phyloP scores from a whole-genome alignment of 441 rosid species.

The Adansonia grandidieri region DNA sequence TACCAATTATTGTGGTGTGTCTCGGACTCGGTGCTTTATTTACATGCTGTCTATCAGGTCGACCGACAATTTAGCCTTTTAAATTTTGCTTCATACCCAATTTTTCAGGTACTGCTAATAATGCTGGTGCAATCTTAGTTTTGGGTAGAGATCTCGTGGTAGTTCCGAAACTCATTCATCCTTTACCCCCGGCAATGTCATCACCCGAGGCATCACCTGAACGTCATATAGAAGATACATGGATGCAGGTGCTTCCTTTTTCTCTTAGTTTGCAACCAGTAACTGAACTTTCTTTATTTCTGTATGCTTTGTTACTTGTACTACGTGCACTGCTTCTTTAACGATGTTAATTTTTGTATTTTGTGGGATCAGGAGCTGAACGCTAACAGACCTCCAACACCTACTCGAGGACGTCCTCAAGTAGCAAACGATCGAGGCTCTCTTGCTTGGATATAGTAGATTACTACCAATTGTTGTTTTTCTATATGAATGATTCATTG shows the following conservation, averaged over 20 bases:
- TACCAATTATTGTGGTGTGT: conserved; percentile 93
- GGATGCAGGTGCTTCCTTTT: conserved; percentile 85
- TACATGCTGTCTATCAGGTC: background rate
- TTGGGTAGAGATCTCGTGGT: conserved; percentile 99
- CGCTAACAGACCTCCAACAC: conserved; percentile 95
- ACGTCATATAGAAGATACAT: conserved; percentile 87
- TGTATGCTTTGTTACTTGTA: conserved; percentile 14
- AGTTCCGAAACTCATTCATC: conserved; percentile 97
- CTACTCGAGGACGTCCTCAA: conserved; percentile 97
- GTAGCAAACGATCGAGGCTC: conserved; percentile 80
- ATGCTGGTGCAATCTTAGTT: conserved; percentile 98
- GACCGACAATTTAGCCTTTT: conserved; percentile 1
- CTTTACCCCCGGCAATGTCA: conserved; percentile 85
- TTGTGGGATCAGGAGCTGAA: conserved; percentile 73
- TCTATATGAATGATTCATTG: conserved; percentile 28
- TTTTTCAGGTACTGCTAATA: conserved; percentile 88
- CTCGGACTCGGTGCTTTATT: conserved; percentile 11
- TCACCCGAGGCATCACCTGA: conserved; percentile 88
- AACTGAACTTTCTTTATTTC: background rate
- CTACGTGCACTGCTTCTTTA: background rate
- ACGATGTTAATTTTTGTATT: conserved; percentile 22
- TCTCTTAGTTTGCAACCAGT: background rate
- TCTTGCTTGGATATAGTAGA: conserved; percentile 81
- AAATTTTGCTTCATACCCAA: conserved; percentile 13
- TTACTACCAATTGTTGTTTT: conserved; percentile 30